Evolutionary conservation across 768 basidiomycete species (phyloP).

Genomic region (Agrocybe praecox): DNA sequence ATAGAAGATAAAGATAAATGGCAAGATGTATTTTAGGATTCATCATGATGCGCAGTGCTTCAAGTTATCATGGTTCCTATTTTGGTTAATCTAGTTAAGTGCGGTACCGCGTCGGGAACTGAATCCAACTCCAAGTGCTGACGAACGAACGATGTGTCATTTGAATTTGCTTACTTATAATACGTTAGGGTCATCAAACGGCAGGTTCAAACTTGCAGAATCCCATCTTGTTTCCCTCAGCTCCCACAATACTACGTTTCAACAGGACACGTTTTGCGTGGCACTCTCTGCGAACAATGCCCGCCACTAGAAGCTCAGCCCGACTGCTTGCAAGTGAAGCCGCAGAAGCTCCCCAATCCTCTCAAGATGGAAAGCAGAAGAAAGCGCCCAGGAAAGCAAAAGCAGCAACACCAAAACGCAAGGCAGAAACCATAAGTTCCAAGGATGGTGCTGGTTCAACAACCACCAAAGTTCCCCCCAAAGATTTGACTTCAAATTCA

Average conservation of each 20-base stretch:
- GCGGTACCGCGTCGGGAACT: too few relatives aligned
- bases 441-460: not conserved
- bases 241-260: not conserved
- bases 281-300: conserved; percentile 24
- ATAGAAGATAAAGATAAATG: too few relatives aligned
- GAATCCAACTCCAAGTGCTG: too few relatives aligned
- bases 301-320: conserved; percentile 33
- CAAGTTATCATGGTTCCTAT: too few relatives aligned
- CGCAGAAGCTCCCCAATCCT: conserved; percentile 7
- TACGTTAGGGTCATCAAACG: not conserved
- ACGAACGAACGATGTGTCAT: too few relatives aligned
- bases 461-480: too few relatives aligned
- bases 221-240: not conserved
- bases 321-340: conserved; percentile 18
- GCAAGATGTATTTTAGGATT: too few relatives aligned
- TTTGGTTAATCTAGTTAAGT: too few relatives aligned
- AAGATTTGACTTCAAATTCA: not conserved
- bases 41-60: too few relatives aligned
- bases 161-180: not conserved
- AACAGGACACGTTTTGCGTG: not conserved
- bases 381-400: not conserved
- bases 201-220: not conserved
- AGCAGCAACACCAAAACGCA: not conserved
- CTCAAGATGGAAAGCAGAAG: conserved; percentile 18
- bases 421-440: conserved; percentile 12